Percentiles rank a stretch among this genome's conserved stretches.
These are phyloP conservation scores for Citrus australasica DNA, from an alignment of 345 rosid genomes.

Conservation along the genomic window DNA sequence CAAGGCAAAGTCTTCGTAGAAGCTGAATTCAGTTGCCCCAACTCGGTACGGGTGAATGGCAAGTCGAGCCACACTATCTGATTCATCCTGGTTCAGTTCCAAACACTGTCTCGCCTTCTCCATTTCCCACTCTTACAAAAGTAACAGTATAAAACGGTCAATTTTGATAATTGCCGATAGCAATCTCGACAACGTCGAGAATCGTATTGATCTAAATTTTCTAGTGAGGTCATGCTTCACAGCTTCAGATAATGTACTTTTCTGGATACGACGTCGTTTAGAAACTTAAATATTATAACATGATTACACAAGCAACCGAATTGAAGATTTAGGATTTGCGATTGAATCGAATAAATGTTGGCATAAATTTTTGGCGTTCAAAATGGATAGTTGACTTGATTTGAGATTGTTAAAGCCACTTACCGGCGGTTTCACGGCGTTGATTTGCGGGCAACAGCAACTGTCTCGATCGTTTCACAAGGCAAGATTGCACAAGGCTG, in stretches of 20 bases:
- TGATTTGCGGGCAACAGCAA: neutral
- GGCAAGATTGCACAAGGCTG: neutral
- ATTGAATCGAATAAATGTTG: neutral
- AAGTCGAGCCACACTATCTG: slow-evolving; percentile 44
- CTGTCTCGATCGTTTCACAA: neutral
- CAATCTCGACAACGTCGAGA: neutral
- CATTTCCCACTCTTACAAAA: slow-evolving; percentile 22
- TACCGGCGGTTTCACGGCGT: neutral
- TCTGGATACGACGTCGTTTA: neutral
- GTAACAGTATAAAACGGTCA: neutral
- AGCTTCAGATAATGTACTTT: neutral
- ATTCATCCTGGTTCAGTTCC: slow-evolving; percentile 41
- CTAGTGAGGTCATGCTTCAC: too few species aligned
- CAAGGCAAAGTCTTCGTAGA: slow-evolving; percentile 58
- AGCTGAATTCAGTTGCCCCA: slow-evolving; percentile 35
- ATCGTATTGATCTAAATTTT: too few species aligned
- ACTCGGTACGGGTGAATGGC: slow-evolving; percentile 36
- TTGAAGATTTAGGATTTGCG: neutral
- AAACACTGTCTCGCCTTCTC: slow-evolving; percentile 54
- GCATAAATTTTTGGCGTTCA: neutral
- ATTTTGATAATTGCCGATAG: neutral
- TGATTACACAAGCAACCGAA: neutral
- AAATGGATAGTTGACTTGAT: neutral
- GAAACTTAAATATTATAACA: neutral
- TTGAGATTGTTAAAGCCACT: neutral